Evolutionary conservation across 768 basidiomycete genomes (phyloP).

Genomic region (Lactarius hatsudake): DNA sequence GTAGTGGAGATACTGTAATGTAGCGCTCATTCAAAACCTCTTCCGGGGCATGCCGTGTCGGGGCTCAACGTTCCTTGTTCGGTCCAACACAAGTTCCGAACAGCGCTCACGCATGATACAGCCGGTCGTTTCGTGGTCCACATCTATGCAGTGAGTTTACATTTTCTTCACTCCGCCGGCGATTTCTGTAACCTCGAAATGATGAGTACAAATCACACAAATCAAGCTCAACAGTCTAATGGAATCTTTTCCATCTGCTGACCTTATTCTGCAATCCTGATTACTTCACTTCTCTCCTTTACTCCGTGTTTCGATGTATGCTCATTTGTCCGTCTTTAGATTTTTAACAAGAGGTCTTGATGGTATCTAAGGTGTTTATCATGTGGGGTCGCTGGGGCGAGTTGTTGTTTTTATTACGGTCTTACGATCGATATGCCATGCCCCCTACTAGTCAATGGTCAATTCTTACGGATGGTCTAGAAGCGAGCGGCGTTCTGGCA

Average conservation of each 20-base stretch:
- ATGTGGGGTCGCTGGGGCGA: too few species aligned
- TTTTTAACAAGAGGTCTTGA: background rate
- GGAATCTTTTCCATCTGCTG: slow-evolving; percentile 42
- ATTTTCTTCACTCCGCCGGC: background rate
- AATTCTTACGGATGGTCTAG: background rate
- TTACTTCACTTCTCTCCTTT: background rate
- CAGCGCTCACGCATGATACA: background rate
- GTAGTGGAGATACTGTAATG: background rate
- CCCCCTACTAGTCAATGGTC: background rate
- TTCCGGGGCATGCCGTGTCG: background rate
- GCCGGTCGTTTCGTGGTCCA: background rate
- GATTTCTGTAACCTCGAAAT: slow-evolving; percentile 15
- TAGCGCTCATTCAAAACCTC: background rate
- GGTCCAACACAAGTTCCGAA: background rate
- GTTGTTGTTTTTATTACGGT: too few species aligned
- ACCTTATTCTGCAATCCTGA: slow-evolving; percentile 47
- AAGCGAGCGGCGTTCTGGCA: background rate
- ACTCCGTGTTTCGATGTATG: background rate
- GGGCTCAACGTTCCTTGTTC: background rate
- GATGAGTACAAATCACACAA: slow-evolving; percentile 41
- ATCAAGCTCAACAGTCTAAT: slow-evolving; percentile 52
- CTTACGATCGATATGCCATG: too few species aligned
- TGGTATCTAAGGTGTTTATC: background rate
- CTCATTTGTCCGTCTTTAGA: slow-evolving; percentile 1
- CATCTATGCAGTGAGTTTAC: background rate